These are phyloP conservation scores for Schwanniomyces polymorphus DNA, from an alignment of 805 yeast genomes.

Conservation along the genomic window DNA sequence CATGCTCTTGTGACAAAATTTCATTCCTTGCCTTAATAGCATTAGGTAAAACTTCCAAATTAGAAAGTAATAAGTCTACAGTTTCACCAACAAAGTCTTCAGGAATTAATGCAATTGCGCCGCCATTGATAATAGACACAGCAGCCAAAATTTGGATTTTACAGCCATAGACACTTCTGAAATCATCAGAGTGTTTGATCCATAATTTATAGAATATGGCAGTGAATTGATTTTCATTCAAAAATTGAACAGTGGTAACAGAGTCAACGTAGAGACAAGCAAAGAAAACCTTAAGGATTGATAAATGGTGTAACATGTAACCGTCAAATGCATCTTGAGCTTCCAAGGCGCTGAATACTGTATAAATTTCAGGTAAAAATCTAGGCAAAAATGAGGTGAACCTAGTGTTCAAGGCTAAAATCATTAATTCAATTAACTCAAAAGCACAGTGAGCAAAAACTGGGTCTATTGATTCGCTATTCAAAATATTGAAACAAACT, in stretches of 20 bases:
- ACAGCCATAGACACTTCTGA: slow-evolving; percentile 56
- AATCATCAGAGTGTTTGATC: slow-evolving; percentile 46
- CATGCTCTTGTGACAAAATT: slow-evolving; percentile 39
- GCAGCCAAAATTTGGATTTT: slow-evolving; percentile 52
- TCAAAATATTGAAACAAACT: slow-evolving; percentile 35
- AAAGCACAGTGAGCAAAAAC: slow-evolving; percentile 40
- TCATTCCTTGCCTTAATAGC: slow-evolving; percentile 50
- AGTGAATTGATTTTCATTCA: slow-evolving; percentile 38
- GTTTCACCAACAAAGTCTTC: slow-evolving; percentile 37
- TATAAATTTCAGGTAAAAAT: slow-evolving; percentile 36
- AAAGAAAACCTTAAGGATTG: slow-evolving; percentile 44
- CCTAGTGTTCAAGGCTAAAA: slow-evolving; percentile 29
- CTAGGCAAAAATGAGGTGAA: slow-evolving; percentile 31
- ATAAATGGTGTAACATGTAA: slow-evolving; percentile 41
- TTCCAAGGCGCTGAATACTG: slow-evolving; percentile 33
- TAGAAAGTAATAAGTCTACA: slow-evolving; percentile 39
- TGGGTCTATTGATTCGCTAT: slow-evolving; percentile 36
- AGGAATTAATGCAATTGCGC: slow-evolving; percentile 25
- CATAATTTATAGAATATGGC: slow-evolving; percentile 44
- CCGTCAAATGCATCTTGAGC: slow-evolving; percentile 43
- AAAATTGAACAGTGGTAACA: slow-evolving; percentile 30
- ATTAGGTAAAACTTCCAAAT: slow-evolving; percentile 45
- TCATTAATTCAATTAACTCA: slow-evolving; percentile 36
- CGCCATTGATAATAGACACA: slow-evolving; percentile 37
- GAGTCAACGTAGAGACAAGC: slow-evolving; percentile 42